phyloP scores from a whole-genome alignment of 2,329 filamentous ascomycete species.

The Chaetothyriales sp. region DNA sequence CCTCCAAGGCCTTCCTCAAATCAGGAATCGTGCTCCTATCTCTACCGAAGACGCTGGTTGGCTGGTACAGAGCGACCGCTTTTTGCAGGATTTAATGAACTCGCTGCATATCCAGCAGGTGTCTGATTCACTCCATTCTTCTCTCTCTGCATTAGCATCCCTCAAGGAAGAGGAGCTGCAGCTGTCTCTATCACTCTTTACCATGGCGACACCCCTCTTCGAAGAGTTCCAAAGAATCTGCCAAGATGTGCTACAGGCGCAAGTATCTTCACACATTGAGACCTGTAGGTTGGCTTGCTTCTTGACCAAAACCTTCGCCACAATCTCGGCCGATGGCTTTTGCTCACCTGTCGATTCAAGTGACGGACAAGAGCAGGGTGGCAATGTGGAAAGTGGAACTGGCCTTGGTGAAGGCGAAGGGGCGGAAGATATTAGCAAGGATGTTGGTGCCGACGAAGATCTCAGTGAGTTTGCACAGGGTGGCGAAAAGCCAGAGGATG shows the following conservation, averaged over 20 bases:
- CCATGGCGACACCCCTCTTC: conserved; percentile 53
- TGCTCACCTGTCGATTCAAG: conserved; percentile 77
- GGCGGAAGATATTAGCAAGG: conserved; percentile 94
- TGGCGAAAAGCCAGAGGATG: conserved; percentile 47
- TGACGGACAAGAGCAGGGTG: conserved; percentile 51
- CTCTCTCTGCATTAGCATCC: conserved; percentile 32
- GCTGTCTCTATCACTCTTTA: conserved; percentile 37
- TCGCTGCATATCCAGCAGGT: conserved; percentile 47
- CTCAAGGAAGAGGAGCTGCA: conserved; percentile 30
- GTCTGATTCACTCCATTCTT: conserved; percentile 27
- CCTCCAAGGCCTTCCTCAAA: conserved; percentile 54
- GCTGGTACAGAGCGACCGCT: conserved; percentile 43
- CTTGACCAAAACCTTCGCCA: conserved; percentile 60
- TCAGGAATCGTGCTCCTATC: conserved; percentile 38
- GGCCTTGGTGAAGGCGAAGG: conserved; percentile 91
- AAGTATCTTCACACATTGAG: conserved; percentile 51
- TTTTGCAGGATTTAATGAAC: conserved; percentile 39
- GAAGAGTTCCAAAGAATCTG: conserved; percentile 55
- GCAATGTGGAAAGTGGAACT: conserved; percentile 78
- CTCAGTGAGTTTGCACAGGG: conserved; percentile 70
- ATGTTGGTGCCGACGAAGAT: conserved; percentile 86
- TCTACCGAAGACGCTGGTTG: conserved; percentile 49
- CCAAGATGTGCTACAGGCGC: conserved; percentile 41
- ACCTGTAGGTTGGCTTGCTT: conserved; percentile 60
- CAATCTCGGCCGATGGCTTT: conserved; percentile 73